Conservation (phyloP, 1,284 basidiomycete species). For the Puccinia brachypodii region DNA sequence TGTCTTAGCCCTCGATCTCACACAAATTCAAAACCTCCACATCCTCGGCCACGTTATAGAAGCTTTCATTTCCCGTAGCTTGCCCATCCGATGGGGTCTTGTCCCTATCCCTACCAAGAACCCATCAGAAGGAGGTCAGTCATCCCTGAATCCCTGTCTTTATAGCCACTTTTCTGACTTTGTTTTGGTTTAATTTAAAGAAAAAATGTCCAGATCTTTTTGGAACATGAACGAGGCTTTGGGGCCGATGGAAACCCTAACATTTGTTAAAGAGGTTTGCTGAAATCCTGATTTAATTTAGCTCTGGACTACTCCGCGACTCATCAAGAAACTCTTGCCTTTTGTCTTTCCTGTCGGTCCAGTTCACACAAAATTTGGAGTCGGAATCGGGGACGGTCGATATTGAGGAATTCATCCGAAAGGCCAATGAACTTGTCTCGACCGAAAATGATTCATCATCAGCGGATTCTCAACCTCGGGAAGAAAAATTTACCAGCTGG, state of each 20-base stretch:
- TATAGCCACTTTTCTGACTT: background rate
- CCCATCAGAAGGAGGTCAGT: slow-evolving; percentile 62
- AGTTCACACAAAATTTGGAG: slow-evolving; percentile 21
- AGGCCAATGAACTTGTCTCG: slow-evolving; percentile 1
- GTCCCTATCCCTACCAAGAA: slow-evolving; percentile 66
- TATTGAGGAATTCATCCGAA: background rate
- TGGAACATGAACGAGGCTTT: slow-evolving; percentile 23
- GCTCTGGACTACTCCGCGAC: background rate
- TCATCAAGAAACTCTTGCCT: background rate
- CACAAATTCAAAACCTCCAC: slow-evolving; percentile 64
- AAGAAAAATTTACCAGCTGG: slow-evolving; percentile 21
- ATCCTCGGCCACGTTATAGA: slow-evolving; percentile 68
- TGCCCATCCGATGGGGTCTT: slow-evolving; percentile 78
- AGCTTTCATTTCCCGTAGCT: slow-evolving; percentile 68
- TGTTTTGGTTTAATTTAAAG: background rate
- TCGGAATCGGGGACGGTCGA: slow-evolving; percentile 22
- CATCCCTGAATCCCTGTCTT: background rate
- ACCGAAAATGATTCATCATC: background rate
- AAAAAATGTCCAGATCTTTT: slow-evolving; percentile 27
- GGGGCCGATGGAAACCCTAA: slow-evolving; percentile 32
- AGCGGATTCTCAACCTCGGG: background rate
- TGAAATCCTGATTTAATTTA: background rate
- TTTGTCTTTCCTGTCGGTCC: background rate
- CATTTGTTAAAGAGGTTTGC: slow-evolving; percentile 34
- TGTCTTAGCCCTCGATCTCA: slow-evolving; percentile 75